phyloP scores from a whole-genome alignment of 129 eudicot genomes.

The Chrysanthemum makinoi region DNA sequence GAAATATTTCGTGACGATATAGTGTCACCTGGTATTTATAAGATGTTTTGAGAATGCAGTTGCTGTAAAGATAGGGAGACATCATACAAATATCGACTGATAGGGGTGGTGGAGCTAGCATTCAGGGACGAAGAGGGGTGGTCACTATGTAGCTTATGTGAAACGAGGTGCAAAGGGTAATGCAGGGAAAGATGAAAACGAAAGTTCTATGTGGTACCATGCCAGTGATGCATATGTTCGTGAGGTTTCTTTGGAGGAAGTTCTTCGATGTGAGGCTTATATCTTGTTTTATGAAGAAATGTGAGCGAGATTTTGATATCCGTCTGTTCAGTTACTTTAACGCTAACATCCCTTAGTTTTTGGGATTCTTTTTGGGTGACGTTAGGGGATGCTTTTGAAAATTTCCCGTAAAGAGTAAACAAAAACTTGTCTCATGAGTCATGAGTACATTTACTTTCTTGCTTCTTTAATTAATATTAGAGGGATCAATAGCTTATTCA shows the following conservation, averaged over 20 bases:
- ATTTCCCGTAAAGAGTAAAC: conserved; percentile 23
- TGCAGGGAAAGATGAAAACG: conserved; percentile 20
- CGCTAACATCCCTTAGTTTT: conserved; percentile 10
- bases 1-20: too few relatives aligned
- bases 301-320: conserved; percentile 24
- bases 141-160: conserved; percentile 78
- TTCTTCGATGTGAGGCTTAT: conserved; percentile 77
- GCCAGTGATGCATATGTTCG: conserved; percentile 75
- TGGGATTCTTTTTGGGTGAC: conserved; percentile 18
- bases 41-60: conserved; percentile 29
- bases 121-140: conserved; percentile 78
- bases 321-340: conserved; percentile 40
- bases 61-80: conserved; percentile 46
- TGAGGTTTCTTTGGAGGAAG: conserved; percentile 65
- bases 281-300: conserved; percentile 72
- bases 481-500: conserved; percentile 8
- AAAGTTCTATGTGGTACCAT: conserved; percentile 60
- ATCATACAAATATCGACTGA: conserved; percentile 40
- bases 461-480: background rate
- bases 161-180: conserved; percentile 41
- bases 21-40: background rate
- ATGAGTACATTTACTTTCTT: conserved; percentile 10
- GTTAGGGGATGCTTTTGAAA: conserved; percentile 22
- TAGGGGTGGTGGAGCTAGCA: conserved; percentile 99
- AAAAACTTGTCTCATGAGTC: conserved; percentile 31